Evolutionary conservation across 139 green algal species (phyloP), one percentile per base, ranked within the genome.

Genomic region (Haematococcus lacustris): DNA sequence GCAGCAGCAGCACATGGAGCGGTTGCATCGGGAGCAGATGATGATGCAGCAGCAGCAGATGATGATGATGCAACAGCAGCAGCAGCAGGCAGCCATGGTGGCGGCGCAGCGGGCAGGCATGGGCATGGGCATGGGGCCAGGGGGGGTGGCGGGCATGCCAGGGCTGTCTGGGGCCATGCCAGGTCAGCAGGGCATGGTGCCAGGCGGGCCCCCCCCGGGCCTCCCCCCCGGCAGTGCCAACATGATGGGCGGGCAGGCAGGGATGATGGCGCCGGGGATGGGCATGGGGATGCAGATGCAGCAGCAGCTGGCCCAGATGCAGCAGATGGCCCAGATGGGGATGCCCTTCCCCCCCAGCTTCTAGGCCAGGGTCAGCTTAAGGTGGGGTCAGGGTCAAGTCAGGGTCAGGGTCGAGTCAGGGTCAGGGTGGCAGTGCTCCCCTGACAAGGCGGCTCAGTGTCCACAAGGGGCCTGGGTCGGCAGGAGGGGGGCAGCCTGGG

Each of bases 271-370:
- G 39, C 66, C 32, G 66, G 23, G 21, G n/a, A 3, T 39, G n/a
- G 40, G 21, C 6, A 32, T 41, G 60, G 3, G 28, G 60, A 28
- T 28, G n/a, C 40, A 5, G 3, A 60, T 40, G 38, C 37, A 51
- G n/a, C 6, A 38, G 28, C 39, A 71, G 66, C 25, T 60, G 25
- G 9, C 23, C 40, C 66, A 71, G 66, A 61, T 61, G 40, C 26
- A 38, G 66, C 66, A 71, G 39, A 71, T 71, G 66, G 39, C 35
- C 13, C 35, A 40, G 32, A 51, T 69, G 63, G 63, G 63, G 37
- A 69, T 69, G 63, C 63, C 63, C 4, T 51, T 69, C 34, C 63
- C 63, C 9, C 53, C 53, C 53, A 63, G n/a, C n/a, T n/a, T n/a
- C n/a, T n/a, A n/a, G n/a, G n/a, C n/a, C n/a, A n/a, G n/a, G n/a